Percentiles rank a stretch among this genome's conserved stretches.
phyloP scores from a whole-genome alignment of 805 yeast genomes.

The Candida arabinofermentans region DNA sequence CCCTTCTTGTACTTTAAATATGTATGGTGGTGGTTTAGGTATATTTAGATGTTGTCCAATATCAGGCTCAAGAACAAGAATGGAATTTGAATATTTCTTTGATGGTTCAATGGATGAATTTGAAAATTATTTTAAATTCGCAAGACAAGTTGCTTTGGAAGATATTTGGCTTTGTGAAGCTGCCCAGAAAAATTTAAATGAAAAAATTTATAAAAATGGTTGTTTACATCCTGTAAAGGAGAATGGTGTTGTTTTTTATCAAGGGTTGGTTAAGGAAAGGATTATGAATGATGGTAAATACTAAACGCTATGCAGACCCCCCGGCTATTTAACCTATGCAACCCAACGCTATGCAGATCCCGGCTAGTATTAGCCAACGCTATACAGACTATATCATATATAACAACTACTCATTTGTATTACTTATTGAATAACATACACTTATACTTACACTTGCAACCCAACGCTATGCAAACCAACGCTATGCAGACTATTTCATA shows the following conservation, averaged over 20 bases:
- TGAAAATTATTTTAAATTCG: conserved; percentile 26
- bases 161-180: conserved; percentile 29
- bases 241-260: conserved; percentile 23
- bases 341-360: too few species aligned
- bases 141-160: conserved; percentile 30
- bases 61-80: conserved; percentile 22
- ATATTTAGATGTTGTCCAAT: conserved; percentile 28
- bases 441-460: too few species aligned
- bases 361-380: too few species aligned
- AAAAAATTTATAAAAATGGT: conserved; percentile 24
- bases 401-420: too few species aligned
- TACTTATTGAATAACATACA: too few species aligned
- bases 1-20: conserved; percentile 26
- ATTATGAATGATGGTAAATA: conserved; percentile 11
- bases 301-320: background rate
- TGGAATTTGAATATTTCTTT: conserved; percentile 31
- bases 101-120: conserved; percentile 27
- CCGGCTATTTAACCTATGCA: too few species aligned
- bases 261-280: conserved; percentile 15
- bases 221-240: conserved; percentile 28
- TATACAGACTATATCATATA: too few species aligned
- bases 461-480: too few species aligned
- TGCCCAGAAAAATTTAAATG: conserved; percentile 23
- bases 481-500: too few species aligned
- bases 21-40: conserved; percentile 30